These are phyloP conservation scores for Bryoerythrophyllum caledonicum DNA, from an alignment of 225 moss, liverwort and hornwort genomes.

Conservation along the genomic window DNA sequence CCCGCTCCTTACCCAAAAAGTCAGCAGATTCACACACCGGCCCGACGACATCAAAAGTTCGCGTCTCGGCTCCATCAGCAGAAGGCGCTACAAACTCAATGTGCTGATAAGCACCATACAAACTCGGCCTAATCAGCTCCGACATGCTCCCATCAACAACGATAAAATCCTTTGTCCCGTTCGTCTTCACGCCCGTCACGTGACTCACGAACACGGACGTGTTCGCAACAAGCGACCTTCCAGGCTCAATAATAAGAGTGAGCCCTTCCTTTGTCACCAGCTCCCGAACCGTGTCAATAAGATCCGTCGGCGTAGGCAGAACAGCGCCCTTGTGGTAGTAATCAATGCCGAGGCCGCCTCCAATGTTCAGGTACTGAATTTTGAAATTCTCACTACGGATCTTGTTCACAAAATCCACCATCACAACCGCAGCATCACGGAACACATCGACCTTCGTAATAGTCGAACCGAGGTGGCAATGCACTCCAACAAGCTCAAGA, in stretches of 20 bases:
- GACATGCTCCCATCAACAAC: conserved; percentile 99
- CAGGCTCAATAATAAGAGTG: conserved; percentile 94
- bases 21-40: conserved; percentile 97
- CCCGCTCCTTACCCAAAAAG: conserved; percentile 85
- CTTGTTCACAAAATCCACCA: conserved; percentile 81
- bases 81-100: conserved; percentile 46
- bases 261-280: conserved; percentile 62
- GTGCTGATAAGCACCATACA: conserved; percentile 83
- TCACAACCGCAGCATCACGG: conserved; percentile 85
- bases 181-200: conserved; percentile 90
- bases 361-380: conserved; percentile 90
- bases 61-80: conserved; percentile 41
- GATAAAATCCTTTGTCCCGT: conserved; percentile 91
- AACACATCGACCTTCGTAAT: conserved; percentile 97
- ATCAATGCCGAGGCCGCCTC: conserved; percentile 95
- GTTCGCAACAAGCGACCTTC: conserved; percentile 90
- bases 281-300: conserved; percentile 78
- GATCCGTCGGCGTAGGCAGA: conserved; percentile 81
- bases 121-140: conserved; percentile 93
- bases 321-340: conserved; percentile 69
- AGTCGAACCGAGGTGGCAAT: conserved; percentile 95
- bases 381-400: conserved; percentile 81
- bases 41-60: conserved; percentile 78
- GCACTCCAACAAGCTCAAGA: conserved; percentile 89
- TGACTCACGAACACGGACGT: conserved; percentile 76